Conservation (phyloP, 179 eudicot genomes). For the Patellifolia procumbens region DNA sequence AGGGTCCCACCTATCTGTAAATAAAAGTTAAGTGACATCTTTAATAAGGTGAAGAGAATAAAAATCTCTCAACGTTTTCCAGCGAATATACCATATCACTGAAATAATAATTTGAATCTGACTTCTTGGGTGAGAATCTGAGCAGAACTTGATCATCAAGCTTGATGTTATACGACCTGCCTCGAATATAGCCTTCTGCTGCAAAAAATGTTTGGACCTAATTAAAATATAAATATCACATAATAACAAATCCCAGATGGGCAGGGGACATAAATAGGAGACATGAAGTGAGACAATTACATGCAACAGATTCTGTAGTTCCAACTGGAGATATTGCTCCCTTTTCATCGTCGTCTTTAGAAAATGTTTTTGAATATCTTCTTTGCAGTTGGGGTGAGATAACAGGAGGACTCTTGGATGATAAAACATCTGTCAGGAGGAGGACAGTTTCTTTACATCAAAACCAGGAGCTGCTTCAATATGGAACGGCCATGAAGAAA, state of each 20-base stretch:
- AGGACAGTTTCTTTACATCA: slow-evolving; percentile 8
- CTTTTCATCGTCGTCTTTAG: slow-evolving; percentile 57
- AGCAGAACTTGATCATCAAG: slow-evolving; percentile 97
- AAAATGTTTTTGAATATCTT: slow-evolving; percentile 44
- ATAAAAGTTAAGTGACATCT: slow-evolving; percentile 23
- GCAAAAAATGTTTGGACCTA: slow-evolving; percentile 67
- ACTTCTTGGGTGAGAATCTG: slow-evolving; percentile 89
- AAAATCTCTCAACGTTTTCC: not conserved
- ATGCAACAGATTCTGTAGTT: slow-evolving; percentile 66
- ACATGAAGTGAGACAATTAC: slow-evolving; percentile 43
- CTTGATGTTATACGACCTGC: slow-evolving; percentile 94
- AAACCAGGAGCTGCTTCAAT: not conserved
- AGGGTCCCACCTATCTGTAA: slow-evolving; percentile 97
- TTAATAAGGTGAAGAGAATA: slow-evolving; percentile 4
- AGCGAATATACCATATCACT: slow-evolving; percentile 73
- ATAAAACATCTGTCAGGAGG: slow-evolving; percentile 47
- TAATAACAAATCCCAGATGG: not conserved
- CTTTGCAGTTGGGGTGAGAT: slow-evolving; percentile 48
- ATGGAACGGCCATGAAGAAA: not conserved
- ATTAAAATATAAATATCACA: slow-evolving; percentile 29
- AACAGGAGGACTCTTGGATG: slow-evolving; percentile 48
- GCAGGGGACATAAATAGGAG: slow-evolving; percentile 15
- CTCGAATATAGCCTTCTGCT: slow-evolving; percentile 97
- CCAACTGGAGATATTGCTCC: slow-evolving; percentile 45
- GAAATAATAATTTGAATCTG: slow-evolving; percentile 90